Evolutionary conservation across 164 flowering plant genomes (phyloP).

Genomic region (Magnolia officinalis): DNA sequence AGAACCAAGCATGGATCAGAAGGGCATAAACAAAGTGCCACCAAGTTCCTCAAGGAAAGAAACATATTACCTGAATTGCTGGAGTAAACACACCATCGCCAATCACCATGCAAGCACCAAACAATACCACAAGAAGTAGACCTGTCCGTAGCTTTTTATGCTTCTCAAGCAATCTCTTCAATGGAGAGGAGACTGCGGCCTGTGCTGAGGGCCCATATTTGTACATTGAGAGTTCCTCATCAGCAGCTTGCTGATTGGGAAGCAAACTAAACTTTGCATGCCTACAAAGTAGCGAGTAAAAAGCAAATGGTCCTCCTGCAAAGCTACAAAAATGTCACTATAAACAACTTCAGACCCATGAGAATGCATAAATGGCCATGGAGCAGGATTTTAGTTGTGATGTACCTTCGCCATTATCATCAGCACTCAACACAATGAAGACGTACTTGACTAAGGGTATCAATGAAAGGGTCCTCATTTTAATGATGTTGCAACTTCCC

Average conservation of each 20-base stretch:
- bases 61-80: conserved; percentile 69
- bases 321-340: conserved; percentile 5
- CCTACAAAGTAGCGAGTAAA: conserved; percentile 82
- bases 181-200: conserved; percentile 28
- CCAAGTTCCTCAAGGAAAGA: not conserved
- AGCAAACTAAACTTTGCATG: conserved; percentile 73
- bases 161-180: conserved; percentile 72
- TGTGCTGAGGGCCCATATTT: conserved; percentile 54
- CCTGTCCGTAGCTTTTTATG: conserved; percentile 53
- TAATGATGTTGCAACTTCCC: conserved; percentile 28
- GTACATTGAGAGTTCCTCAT: conserved; percentile 83
- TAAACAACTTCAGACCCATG: conserved; percentile 5
- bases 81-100: conserved; percentile 91
- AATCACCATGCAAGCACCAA: conserved; percentile 85
- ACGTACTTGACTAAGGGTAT: conserved; percentile 69
- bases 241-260: conserved; percentile 93
- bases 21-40: not conserved
- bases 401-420: conserved; percentile 86
- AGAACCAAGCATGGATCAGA: not conserved
- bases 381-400: not conserved
- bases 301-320: conserved; percentile 90
- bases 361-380: not conserved
- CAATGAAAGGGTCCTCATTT: conserved; percentile 50
- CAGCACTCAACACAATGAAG: conserved; percentile 52
- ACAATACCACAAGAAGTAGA: conserved; percentile 59